These are phyloP conservation scores for Zymoseptoria brevis DNA, from an alignment of 2,329 filamentous ascomycete genomes.

Conservation along the genomic window DNA sequence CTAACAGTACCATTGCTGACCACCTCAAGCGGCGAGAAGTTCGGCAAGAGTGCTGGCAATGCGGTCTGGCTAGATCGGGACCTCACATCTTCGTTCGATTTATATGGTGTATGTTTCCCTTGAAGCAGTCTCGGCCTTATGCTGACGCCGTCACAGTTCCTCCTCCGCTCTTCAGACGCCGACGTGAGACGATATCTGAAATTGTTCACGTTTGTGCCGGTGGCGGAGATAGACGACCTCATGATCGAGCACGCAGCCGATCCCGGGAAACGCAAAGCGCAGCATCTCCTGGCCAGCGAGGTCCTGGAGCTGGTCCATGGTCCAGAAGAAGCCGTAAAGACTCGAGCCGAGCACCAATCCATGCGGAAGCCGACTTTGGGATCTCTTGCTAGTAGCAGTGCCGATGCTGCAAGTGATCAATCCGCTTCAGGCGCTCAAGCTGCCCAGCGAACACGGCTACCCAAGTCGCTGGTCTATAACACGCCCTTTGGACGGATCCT, in stretches of 20 bases:
- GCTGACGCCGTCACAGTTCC: conserved; percentile 52
- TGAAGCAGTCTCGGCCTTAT: not conserved
- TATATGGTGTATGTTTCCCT: conserved; percentile 56
- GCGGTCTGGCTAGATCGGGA: conserved; percentile 83
- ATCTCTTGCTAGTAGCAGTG: conserved; percentile 7
- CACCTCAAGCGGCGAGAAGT: conserved; percentile 76
- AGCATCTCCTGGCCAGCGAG: conserved; percentile 76
- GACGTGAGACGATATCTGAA: conserved; percentile 77
- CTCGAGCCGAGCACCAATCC: conserved; percentile 50
- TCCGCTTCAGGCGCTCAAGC: conserved; percentile 1
- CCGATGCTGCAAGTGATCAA: not conserved
- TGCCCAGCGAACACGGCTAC: conserved; percentile 24
- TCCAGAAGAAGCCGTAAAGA: conserved; percentile 51
- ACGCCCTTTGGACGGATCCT: conserved; percentile 25
- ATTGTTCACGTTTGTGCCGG: conserved; percentile 81
- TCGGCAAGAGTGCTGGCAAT: conserved; percentile 91
- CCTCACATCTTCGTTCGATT: conserved; percentile 72
- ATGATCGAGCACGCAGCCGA: conserved; percentile 62
- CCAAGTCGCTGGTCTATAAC: conserved; percentile 21
- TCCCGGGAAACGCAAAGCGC: conserved; percentile 65
- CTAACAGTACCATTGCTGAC: conserved; percentile 88
- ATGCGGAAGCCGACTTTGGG: conserved; percentile 28
- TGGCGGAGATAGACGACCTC: conserved; percentile 56
- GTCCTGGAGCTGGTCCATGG: conserved; percentile 77
- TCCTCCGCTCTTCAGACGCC: conserved; percentile 71